Base-by-base conservation (phyloP, 768 basidiomycete genomes). In the Zangia roseola region DNA sequence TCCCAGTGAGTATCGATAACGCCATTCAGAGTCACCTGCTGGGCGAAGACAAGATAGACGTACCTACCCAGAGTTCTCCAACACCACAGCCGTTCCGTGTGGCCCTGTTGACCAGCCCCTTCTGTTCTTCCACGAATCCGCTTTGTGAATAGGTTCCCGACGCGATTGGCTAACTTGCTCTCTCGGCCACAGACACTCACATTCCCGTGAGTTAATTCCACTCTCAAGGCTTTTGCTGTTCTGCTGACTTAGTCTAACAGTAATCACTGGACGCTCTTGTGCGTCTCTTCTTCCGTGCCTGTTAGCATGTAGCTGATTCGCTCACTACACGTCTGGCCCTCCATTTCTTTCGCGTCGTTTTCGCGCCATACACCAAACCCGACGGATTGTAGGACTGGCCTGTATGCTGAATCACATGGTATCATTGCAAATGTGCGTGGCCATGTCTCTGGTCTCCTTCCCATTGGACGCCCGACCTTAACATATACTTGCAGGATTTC, bases 211-310 rank as follows among this genome's bases (percentile, higher is more conserved):
- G 88, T 76, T 17, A 42, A 34, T 16, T 20, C 49, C 9, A 24
- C 25, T 31, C 6, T 47, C 50, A 5, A 28, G 35, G 1, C 7
- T 23, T 33, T 50, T 36, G 12, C 21, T 39, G 17, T 20, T 20
- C 31, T 20, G 26, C 10, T 23, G 23, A 30, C 52, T 40, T 17
- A 39, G 19, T 23, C 31, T 36, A 0, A 52, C 20, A 91, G 87
- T 10, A 94, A 94, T 62, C 91, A 94, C 63, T 95, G 91, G 92
- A 71, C 84, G 1, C 65, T 94, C 43, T 83, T 94, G 88, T 90
- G 61, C 35, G 60, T 19, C 23, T 43, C 26, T n/a, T 77, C 64
- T 28, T 39, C 30, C n/a, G 14, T 13, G 12, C 19, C 20, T 38
- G 16, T 20, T 35, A 6, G 28, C 47, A 33, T 35, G 24, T 13